Evolutionary conservation across 2,329 filamentous ascomycete genomes (phyloP).

Genomic region (Colletotrichum echinochloae): DNA sequence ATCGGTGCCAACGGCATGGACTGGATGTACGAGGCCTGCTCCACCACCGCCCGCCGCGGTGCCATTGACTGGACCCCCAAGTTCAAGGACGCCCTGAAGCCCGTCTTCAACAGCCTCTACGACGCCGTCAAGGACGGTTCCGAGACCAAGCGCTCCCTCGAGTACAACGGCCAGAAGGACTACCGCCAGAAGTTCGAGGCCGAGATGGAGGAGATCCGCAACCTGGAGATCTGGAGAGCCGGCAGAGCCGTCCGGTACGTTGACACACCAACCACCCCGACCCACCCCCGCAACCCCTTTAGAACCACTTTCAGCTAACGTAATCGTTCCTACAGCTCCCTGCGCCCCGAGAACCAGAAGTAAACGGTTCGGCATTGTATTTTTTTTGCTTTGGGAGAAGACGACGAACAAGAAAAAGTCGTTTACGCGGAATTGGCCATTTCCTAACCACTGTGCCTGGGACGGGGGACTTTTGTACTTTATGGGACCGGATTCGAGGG

Average conservation of each 20-base stretch:
- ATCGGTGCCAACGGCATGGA: constrained; percentile 99
- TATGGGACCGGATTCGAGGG: constrained; percentile 50
- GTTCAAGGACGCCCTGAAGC: constrained; percentile 99
- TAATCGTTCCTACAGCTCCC: constrained; percentile 62
- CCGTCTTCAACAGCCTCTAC: constrained; percentile 98
- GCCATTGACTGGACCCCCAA: constrained; percentile 98
- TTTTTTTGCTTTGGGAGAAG: constrained; percentile 31
- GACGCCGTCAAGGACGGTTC: constrained; percentile 89
- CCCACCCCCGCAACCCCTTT: constrained; percentile 6
- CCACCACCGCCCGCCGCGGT: constrained; percentile 96
- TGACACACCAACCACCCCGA: constrained; percentile 40
- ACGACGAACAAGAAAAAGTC: constrained; percentile 14
- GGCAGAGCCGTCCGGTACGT: constrained; percentile 93
- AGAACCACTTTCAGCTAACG: constrained; percentile 41
- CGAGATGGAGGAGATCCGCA: constrained; percentile 98
- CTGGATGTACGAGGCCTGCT: constrained; percentile 99
- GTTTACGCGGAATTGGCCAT: constrained; percentile 31
- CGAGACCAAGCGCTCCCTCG: constrained; percentile 96
- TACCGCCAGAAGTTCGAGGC: constrained; percentile 98
- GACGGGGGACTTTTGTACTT: constrained; percentile 49
- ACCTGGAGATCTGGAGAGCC: constrained; percentile 98
- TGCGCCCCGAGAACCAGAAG: constrained; percentile 89
- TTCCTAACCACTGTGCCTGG: constrained; percentile 38
- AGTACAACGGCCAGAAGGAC: constrained; percentile 95
- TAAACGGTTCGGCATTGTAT: constrained; percentile 55